Conservation (phyloP, 2,329 filamentous ascomycete species). For the Aspergillus novofumigatus region DNA sequence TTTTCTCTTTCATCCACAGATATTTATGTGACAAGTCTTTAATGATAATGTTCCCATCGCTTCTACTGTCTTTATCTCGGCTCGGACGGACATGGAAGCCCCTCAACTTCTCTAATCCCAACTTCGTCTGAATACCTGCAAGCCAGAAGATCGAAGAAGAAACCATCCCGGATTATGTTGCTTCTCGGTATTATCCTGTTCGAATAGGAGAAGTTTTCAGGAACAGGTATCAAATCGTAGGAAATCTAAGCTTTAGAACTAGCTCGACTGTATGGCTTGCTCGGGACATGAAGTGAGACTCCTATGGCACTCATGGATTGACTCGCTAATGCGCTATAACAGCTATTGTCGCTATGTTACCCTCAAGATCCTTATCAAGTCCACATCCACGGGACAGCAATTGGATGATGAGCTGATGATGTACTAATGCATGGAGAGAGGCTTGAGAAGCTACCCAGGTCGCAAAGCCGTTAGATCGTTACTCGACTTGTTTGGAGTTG, state of each 20-base stretch:
- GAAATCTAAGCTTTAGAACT: conserved; percentile 35
- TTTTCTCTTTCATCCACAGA: too few species aligned
- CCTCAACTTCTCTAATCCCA: conserved; percentile 29
- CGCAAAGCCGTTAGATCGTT: conserved; percentile 25
- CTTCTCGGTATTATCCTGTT: conserved; percentile 27
- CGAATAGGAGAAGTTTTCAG: conserved; percentile 28
- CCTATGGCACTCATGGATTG: not conserved
- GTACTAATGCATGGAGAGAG: conserved; percentile 38
- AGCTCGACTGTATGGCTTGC: conserved; percentile 37
- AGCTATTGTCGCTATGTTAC: conserved; percentile 27
- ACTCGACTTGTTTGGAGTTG: conserved; percentile 33
- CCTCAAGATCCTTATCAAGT: conserved; percentile 27
- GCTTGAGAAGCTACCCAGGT: conserved; percentile 25
- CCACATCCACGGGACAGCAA: conserved; percentile 25
- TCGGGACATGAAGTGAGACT: conserved; percentile 28
- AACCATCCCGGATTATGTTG: conserved; percentile 22
- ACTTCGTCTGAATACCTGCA: conserved; percentile 20
- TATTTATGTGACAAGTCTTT: too few species aligned
- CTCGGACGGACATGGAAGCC: conserved; percentile 27
- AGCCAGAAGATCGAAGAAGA: conserved; percentile 30
- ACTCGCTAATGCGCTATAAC: conserved; percentile 1
- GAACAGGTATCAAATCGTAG: conserved; percentile 31
- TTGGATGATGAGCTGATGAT: conserved; percentile 40
- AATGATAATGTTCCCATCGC: not conserved
- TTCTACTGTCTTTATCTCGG: conserved; percentile 21